Evolutionary conservation across 2,329 filamentous ascomycete genomes (phyloP), one percentile per base, ranked within the genome.

Genomic region (Alternaria triticina): DNA sequence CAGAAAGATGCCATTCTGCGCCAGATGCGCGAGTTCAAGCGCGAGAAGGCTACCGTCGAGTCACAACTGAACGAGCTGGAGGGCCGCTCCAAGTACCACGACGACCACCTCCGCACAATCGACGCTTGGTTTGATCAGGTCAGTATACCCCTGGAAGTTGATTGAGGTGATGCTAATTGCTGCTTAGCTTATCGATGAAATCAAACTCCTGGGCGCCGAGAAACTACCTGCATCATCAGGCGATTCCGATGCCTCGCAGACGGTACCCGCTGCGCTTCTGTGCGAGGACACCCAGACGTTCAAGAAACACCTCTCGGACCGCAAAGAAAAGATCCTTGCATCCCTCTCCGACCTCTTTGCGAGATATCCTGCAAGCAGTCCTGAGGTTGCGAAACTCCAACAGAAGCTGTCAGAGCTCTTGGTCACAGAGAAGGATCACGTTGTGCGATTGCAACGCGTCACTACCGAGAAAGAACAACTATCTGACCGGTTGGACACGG

Each of bases 1-100:
- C 92, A 95, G 82, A 99, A 98, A 83, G 96, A 97, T 84, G 96
- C 96, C 68, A 97, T 99, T 79, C 91, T 92, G 75, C 93, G 96
- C 62, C 95, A 97, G 83, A 97, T 99, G 94, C 92, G 94, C 78
- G 96, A 98, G 82, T 97, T 97, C 82, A 97, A 97, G 82, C 90
- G 96, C 72, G 93, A 97, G 79, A 94, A 94, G 78, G 86, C 87
- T 61, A 91, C 91, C 44, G 84, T 96, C 66, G 94, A 98, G 83
- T 85, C 88, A 62, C 91, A 92, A 76, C 84, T 97, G 65, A 90
- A 90, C 76, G 92, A 97, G 69, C 84, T 96, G 67, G 88, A 92
- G 69, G 94, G 93, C 78, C 88, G 89, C 75, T 88, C 91, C 28
- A 86, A 88, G 66, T 89, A 96, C 81, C 93, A 98, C 82, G 93